Percentiles rank a stretch among this genome's conserved stretches.
Conservation (phyloP, 176 grass and related monocot species). For the Urochloa ruziziensis region DNA sequence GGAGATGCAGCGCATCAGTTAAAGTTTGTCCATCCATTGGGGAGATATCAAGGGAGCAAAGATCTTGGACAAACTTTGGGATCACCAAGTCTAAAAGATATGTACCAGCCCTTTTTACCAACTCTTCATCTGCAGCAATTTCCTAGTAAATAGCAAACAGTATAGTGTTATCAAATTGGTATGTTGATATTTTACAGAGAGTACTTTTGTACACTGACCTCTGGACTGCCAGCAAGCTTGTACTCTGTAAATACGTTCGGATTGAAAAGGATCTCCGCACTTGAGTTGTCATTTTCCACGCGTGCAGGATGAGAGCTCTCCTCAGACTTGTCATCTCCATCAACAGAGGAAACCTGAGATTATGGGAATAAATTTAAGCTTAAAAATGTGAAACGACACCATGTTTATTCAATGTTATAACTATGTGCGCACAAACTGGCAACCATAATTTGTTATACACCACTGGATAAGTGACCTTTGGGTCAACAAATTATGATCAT, state of each 20-base stretch:
- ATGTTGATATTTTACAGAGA: conserved; percentile 23
- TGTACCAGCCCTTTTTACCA: conserved; percentile 69
- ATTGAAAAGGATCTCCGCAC: conserved; percentile 77
- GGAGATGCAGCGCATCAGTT: conserved; percentile 76
- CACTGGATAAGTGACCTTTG: not conserved
- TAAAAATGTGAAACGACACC: not conserved
- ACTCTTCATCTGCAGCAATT: conserved; percentile 68
- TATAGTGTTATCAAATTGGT: conserved; percentile 13
- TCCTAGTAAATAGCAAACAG: conserved; percentile 56
- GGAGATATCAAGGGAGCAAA: conserved; percentile 85
- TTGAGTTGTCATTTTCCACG: conserved; percentile 6
- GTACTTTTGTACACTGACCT: conserved; percentile 56
- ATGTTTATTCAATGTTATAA: not conserved
- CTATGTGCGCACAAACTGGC: not conserved
- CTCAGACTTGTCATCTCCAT: conserved; percentile 22
- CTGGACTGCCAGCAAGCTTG: conserved; percentile 78
- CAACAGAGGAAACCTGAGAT: conserved; percentile 40
- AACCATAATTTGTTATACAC: not conserved
- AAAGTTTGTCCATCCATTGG: conserved; percentile 97
- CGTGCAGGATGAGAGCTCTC: conserved; percentile 28
- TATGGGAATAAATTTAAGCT: conserved; percentile 13
- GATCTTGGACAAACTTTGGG: conserved; percentile 90
- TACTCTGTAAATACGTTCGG: conserved; percentile 97
- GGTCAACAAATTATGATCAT: not conserved
- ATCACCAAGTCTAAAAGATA: conserved; percentile 80